A percentile compares a stretch with the other conserved stretches of the same genome.
phyloP scores from a whole-genome alignment of 139 green algal genomes.

The Chlorella vulgaris region DNA sequence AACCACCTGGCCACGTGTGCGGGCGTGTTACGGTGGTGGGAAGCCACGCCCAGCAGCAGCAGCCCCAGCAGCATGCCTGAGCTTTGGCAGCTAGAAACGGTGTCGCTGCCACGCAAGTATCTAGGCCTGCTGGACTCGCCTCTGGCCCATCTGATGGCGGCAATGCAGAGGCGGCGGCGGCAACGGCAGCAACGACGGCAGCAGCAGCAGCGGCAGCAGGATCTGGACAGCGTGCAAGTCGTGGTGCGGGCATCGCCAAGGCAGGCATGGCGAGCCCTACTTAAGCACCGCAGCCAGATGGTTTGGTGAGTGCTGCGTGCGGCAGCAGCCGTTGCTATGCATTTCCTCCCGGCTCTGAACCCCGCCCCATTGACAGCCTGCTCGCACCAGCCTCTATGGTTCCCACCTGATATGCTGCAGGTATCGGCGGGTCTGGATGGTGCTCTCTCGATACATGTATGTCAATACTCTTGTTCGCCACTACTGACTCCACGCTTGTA shows the following conservation, averaged over 20 bases:
- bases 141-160: not conserved
- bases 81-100: constrained; percentile 6
- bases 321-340: not conserved
- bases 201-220: too few species aligned
- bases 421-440: constrained; percentile 41
- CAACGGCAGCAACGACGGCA: too few species aligned
- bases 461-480: constrained; percentile 41
- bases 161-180: too few species aligned
- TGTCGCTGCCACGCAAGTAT: constrained; percentile 29
- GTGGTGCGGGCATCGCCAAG: not conserved
- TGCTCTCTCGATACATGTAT: constrained; percentile 49
- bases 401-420: not conserved
- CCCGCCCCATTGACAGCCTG: too few species aligned
- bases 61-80: constrained; percentile 1
- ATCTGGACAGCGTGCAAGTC: not conserved
- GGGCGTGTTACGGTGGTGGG: constrained; percentile 19
- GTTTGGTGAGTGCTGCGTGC: constrained; percentile 36
- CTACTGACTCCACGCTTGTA: not conserved
- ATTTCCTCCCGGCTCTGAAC: not conserved
- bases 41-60: constrained; percentile 28
- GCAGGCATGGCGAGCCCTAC: constrained; percentile 28
- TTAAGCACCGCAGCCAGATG: constrained; percentile 41
- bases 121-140: constrained; percentile 11
- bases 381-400: not conserved
- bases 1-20: constrained; percentile 46